Percentiles rank a stretch among this genome's conserved stretches.
These are phyloP conservation scores for Penstemon eatonii DNA, from an alignment of 257 asterid species.

Conservation along the genomic window DNA sequence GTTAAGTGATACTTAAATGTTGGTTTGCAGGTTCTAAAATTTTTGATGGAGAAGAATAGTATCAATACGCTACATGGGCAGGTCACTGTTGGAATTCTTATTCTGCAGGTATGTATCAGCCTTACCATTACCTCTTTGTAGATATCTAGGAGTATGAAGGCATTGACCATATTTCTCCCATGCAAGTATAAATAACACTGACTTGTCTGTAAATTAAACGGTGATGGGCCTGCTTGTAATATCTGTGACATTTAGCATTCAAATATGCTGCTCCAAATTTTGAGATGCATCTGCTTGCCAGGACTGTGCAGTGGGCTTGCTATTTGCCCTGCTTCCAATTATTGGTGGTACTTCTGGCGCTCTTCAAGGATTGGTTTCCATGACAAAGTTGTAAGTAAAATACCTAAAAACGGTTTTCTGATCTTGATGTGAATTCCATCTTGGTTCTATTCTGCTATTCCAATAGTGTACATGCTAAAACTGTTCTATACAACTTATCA, in stretches of 20 bases:
- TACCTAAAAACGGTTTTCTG: conserved; percentile 17
- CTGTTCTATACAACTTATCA: conserved; percentile 4
- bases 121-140: conserved; percentile 22
- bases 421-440: conserved; percentile 15
- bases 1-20: conserved; percentile 24
- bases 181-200: conserved; percentile 11
- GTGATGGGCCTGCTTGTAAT: conserved; percentile 18
- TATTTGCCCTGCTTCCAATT: conserved; percentile 86
- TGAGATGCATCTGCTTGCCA: conserved; percentile 43
- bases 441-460: conserved; percentile 23
- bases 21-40: conserved; percentile 67
- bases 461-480: conserved; percentile 3
- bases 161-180: conserved; percentile 23
- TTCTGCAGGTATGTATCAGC: conserved; percentile 61
- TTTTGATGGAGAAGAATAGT: conserved; percentile 78
- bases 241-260: conserved; percentile 17
- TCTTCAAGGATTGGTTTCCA: conserved; percentile 70
- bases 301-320: conserved; percentile 89
- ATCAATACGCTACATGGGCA: conserved; percentile 71
- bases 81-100: conserved; percentile 81
- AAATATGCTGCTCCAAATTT: conserved; percentile 26
- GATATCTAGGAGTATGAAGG: conserved; percentile 13
- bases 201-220: conserved; percentile 12
- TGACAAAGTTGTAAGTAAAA: conserved; percentile 64
- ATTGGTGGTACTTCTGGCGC: conserved; percentile 87